Percentiles rank a stretch among this genome's conserved stretches.
Evolutionary conservation across 2,329 filamentous ascomycete genomes (phyloP).

Genomic region (Exophiala dermatitidis): DNA sequence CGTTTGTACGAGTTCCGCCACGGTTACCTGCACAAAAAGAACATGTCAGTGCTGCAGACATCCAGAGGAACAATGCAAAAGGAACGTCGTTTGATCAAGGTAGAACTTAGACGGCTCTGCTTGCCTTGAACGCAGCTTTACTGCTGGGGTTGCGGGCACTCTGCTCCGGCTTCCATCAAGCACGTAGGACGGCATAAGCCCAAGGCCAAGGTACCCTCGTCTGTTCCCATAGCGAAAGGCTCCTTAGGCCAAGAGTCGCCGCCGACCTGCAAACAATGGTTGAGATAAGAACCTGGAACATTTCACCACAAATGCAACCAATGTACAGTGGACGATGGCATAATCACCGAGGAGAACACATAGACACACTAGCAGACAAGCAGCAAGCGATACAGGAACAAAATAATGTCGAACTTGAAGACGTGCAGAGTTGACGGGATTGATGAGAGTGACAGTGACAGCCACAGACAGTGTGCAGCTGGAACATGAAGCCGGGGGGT

Average conservation of each 20-base stretch:
- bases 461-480: neutral
- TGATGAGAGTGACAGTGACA: neutral
- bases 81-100: conserved; percentile 10
- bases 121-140: neutral
- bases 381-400: neutral
- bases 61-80: conserved; percentile 16
- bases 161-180: neutral
- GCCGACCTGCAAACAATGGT: too few species aligned
- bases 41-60: conserved; percentile 20
- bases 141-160: neutral
- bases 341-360: too few species aligned
- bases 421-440: too few species aligned
- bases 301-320: too few species aligned
- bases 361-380: neutral
- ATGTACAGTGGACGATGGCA: too few species aligned
- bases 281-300: too few species aligned
- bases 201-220: conserved; percentile 15
- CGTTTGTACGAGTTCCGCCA: conserved; percentile 16
- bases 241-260: too few species aligned
- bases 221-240: neutral
- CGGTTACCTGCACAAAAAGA: conserved; percentile 17
- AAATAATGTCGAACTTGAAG: too few species aligned
- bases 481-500: too few species aligned
- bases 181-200: conserved; percentile 3
- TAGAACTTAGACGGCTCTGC: neutral